Conservation (phyloP, 345 rosid genomes). For the Euphorbia peplus region DNA sequence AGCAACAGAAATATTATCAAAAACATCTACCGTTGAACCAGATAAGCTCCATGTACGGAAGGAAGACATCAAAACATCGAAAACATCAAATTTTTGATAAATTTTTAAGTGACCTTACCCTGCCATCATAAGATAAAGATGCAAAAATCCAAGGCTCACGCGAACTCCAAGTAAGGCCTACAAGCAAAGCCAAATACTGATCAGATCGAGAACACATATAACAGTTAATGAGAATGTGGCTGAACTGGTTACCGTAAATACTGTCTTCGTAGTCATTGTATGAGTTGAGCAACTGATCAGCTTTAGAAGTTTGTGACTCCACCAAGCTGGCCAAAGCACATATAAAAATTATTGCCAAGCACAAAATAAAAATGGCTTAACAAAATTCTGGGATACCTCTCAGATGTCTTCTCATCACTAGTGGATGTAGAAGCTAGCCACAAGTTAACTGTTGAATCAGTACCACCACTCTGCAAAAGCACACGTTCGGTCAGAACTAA, state of each 20-base stretch:
- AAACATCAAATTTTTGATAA: too few relatives aligned
- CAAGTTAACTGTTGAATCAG: conserved; percentile 81
- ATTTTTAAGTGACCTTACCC: conserved; percentile 51
- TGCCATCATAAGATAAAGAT: conserved; percentile 87
- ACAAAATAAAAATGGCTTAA: background rate
- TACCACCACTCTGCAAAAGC: conserved; percentile 79
- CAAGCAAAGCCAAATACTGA: conserved; percentile 14
- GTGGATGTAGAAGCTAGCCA: conserved; percentile 63
- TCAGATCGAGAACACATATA: conserved; percentile 15
- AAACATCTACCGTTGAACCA: too few relatives aligned
- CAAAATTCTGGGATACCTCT: conserved; percentile 30
- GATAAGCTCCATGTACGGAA: background rate
- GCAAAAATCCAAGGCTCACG: conserved; percentile 90
- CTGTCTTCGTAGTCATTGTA: conserved; percentile 88
- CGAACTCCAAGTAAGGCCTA: conserved; percentile 92
- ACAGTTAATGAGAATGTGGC: background rate
- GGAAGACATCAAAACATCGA: background rate
- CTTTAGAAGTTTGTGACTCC: conserved; percentile 8
- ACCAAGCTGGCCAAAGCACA: conserved; percentile 19
- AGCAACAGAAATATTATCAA: too few relatives aligned
- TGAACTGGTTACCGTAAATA: conserved; percentile 58
- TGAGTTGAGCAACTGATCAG: conserved; percentile 43
- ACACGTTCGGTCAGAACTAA: conserved; percentile 7
- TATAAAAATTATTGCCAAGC: background rate
- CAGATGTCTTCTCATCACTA: conserved; percentile 38